phyloP scores from a whole-genome alignment of 345 rosid genomes.

The Rhodamnia argentea region DNA sequence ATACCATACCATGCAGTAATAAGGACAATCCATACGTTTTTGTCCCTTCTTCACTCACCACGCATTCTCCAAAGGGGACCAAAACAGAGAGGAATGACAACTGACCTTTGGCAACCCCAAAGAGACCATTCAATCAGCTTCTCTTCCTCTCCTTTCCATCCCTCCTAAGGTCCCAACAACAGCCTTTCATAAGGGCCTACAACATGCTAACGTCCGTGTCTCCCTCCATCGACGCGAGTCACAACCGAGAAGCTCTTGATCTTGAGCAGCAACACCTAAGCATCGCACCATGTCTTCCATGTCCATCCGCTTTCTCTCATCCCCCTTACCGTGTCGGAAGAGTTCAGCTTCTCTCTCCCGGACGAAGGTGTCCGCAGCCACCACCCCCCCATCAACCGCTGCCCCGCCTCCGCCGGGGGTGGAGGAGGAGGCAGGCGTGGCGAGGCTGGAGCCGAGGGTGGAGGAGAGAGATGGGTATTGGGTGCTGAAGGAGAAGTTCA shows the following conservation, averaged over 20 bases:
- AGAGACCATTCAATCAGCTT: constrained; percentile 16
- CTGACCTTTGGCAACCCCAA: constrained; percentile 49
- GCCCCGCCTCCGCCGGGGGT: constrained; percentile 18
- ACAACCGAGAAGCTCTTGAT: not conserved
- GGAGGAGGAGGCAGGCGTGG: constrained; percentile 11
- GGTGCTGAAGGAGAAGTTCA: constrained; percentile 79
- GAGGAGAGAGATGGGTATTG: constrained; percentile 67
- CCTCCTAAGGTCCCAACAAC: constrained; percentile 11
- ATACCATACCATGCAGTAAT: not conserved
- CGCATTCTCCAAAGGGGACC: not conserved
- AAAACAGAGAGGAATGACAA: not conserved
- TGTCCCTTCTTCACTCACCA: not conserved
- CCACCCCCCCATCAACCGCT: not conserved
- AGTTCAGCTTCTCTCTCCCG: not conserved
- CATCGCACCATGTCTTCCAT: constrained; percentile 22
- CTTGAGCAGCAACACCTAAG: not conserved
- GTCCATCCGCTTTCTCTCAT: constrained; percentile 38
- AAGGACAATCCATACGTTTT: not conserved
- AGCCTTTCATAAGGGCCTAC: constrained; percentile 6
- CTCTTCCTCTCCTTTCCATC: not conserved
- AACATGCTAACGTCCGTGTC: constrained; percentile 24
- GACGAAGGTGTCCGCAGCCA: not conserved
- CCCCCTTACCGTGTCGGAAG: constrained; percentile 1
- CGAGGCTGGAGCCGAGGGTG: constrained; percentile 74
- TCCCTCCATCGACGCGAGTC: not conserved